phyloP scores from a whole-genome alignment of 495 filamentous ascomycete genomes.

The Pyrenula massariospora region DNA sequence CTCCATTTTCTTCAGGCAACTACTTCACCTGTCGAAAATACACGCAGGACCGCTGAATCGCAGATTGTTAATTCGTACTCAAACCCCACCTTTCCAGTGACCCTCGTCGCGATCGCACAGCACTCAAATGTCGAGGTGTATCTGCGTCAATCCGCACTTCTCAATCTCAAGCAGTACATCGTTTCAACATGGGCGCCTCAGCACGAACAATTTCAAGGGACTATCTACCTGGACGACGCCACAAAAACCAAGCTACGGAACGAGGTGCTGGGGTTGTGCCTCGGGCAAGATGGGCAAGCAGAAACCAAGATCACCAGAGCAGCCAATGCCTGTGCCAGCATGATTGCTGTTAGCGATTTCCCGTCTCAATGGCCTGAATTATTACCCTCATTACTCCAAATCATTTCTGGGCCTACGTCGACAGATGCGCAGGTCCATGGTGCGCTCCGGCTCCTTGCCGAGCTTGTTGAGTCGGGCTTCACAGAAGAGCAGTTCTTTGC shows the following conservation, averaged over 20 bases:
- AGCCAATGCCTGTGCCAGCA: conserved; percentile 83
- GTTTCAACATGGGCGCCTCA: conserved; percentile 62
- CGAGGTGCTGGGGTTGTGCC: conserved; percentile 61
- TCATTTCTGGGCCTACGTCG: conserved; percentile 54
- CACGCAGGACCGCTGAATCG: conserved; percentile 68
- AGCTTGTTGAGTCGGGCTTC: conserved; percentile 85
- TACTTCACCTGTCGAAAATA: conserved; percentile 53
- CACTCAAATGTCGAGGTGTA: conserved; percentile 57
- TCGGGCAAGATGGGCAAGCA: conserved; percentile 55
- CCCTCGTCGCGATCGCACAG: conserved; percentile 65
- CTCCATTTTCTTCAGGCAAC: conserved; percentile 70
- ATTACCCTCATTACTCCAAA: conserved; percentile 64
- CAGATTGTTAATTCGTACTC: conserved; percentile 55
- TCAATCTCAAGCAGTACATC: conserved; percentile 71
- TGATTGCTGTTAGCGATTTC: conserved; percentile 88
- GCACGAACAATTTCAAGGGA: conserved; percentile 57
- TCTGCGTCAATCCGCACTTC: conserved; percentile 72
- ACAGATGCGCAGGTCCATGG: conserved; percentile 74
- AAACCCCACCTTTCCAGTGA: conserved; percentile 61
- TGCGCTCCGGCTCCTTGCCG: conserved; percentile 72
- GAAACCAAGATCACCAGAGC: conserved; percentile 60
- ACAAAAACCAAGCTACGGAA: conserved; percentile 63
- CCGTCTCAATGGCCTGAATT: conserved; percentile 87
- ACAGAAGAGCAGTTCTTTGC: conserved; percentile 90
- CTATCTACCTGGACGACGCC: conserved; percentile 44